A percentile compares a stretch with the other conserved stretches of the same genome.
phyloP scores from a whole-genome alignment of 352 stramenopile species.

The Pythium aphanidermatum region DNA sequence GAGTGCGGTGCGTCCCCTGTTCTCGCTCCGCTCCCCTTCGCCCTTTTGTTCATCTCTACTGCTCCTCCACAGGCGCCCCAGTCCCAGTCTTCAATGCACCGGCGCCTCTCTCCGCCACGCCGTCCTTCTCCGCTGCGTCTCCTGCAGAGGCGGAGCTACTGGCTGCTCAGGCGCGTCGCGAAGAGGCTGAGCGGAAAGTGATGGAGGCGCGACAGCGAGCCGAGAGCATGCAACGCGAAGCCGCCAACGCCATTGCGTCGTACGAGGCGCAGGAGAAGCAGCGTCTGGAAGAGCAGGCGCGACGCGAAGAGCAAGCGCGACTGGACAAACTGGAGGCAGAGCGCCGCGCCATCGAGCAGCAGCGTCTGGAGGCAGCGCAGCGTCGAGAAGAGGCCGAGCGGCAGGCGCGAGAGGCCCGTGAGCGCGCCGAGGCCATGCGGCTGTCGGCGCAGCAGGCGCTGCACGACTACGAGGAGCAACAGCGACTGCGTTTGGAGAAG shows the following conservation, averaged over 20 bases:
- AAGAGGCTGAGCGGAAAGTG: conserved; percentile 44
- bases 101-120: neutral
- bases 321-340: conserved; percentile 36
- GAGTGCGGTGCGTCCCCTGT: conserved; percentile 50
- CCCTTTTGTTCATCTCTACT: neutral
- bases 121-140: conserved; percentile 2
- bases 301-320: conserved; percentile 8
- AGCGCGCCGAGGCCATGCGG: conserved; percentile 55
- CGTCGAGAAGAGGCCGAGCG: conserved; percentile 56
- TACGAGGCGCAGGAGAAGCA: conserved; percentile 48
- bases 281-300: conserved; percentile 31
- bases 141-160: conserved; percentile 12
- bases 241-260: conserved; percentile 29
- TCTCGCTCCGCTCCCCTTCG: conserved; percentile 7
- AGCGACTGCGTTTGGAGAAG: conserved; percentile 46
- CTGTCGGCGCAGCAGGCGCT: conserved; percentile 55
- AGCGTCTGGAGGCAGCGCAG: conserved; percentile 39
- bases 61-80: conserved; percentile 7
- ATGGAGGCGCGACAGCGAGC: conserved; percentile 35
- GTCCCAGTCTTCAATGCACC: conserved; percentile 18
- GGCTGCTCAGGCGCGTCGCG: conserved; percentile 28
- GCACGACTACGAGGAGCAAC: conserved; percentile 57
- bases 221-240: conserved; percentile 35
- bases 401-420: conserved; percentile 46
- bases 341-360: conserved; percentile 37